Evolutionary conservation across 495 filamentous ascomycete genomes (phyloP), one percentile per base, ranked within the genome.

Genomic region (Xylaria flabelliformis): DNA sequence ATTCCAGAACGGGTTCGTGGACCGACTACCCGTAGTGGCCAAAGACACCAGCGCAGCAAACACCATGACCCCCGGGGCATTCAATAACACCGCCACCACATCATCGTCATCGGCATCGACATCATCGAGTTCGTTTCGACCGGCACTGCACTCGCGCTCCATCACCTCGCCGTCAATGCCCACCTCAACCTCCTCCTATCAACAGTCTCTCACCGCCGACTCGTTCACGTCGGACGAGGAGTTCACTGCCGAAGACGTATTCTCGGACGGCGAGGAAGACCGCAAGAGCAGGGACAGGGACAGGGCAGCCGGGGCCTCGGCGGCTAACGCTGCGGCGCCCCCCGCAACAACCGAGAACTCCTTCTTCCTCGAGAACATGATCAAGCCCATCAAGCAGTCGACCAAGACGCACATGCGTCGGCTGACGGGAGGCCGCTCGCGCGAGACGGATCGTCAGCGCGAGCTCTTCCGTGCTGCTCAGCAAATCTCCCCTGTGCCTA

Each of bases 1-100:
- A 0, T 95, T 99, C 79, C 94, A 97, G 71, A 95, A 93, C 75
- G 93, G 93, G 53, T 95, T 97, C 64, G 88, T 91, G 1, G 94
- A 97, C 74, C 85, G 87, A 24, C 87, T 91, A n/a, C 80, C 87
- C 8, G 56, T 76, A 29, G 73, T 75, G 34, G 73, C 70, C 77
- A 88, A 59, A 75, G 86, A 80, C 82, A 86, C 71, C 82, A 89
- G 72, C 53, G 82, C 87, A 21, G 82, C 87, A 26, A 89, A 88
- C 39, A 82, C 91, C 1, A 92, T 92, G 85, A 91, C 85, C 67
- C 91, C 91, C 0, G 87, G 82, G 44, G 82, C 89, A 64, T 86
- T 90, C 83, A 83, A 84, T 78, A 48, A 64, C 19, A 62, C 70
- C 21, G 61, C 72, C 19, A 39, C 74, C 8, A 63, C 74, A 19